A percentile compares a stretch with the other conserved stretches of the same genome.
phyloP scores from a whole-genome alignment of 768 basidiomycete species.

The Gautieria morchelliformis region DNA sequence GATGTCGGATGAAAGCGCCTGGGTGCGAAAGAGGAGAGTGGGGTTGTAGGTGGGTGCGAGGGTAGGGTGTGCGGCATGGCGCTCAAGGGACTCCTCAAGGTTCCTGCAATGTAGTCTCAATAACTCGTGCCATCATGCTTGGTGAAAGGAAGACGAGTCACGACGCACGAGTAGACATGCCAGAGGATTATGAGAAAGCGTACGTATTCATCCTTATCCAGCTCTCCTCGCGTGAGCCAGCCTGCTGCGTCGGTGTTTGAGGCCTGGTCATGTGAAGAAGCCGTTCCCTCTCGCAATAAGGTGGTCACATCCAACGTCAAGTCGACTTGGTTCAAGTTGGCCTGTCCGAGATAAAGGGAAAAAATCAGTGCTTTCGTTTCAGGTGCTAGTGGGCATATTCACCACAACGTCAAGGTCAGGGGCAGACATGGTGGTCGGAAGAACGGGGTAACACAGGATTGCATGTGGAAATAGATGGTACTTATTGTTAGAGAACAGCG shows the following conservation, averaged over 20 bases:
- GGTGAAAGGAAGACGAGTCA: background rate
- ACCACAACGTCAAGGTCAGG: no score
- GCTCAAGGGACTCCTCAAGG: slow-evolving; percentile 47
- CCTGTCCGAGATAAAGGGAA: no score
- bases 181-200: slow-evolving; percentile 69
- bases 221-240: slow-evolving; percentile 47
- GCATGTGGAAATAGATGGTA: no score
- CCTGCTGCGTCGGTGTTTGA: slow-evolving; percentile 49
- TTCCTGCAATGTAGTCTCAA: slow-evolving; percentile 26
- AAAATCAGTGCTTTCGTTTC: background rate
- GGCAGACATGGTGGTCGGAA: no score
- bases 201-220: slow-evolving; percentile 56
- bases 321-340: slow-evolving; percentile 14
- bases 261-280: slow-evolving; percentile 44
- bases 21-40: slow-evolving; percentile 50
- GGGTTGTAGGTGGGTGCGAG: slow-evolving; percentile 68
- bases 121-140: background rate
- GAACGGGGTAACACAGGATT: no score
- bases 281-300: slow-evolving; percentile 32
- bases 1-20: slow-evolving; percentile 58
- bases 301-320: slow-evolving; percentile 23
- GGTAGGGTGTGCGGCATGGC: slow-evolving; percentile 50
- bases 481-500: no score
- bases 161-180: slow-evolving; percentile 65
- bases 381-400: no score